A percentile compares a stretch with the other conserved stretches of the same genome.
Conservation (phyloP, 1,284 basidiomycete species). For the Meripilus lineatus region DNA sequence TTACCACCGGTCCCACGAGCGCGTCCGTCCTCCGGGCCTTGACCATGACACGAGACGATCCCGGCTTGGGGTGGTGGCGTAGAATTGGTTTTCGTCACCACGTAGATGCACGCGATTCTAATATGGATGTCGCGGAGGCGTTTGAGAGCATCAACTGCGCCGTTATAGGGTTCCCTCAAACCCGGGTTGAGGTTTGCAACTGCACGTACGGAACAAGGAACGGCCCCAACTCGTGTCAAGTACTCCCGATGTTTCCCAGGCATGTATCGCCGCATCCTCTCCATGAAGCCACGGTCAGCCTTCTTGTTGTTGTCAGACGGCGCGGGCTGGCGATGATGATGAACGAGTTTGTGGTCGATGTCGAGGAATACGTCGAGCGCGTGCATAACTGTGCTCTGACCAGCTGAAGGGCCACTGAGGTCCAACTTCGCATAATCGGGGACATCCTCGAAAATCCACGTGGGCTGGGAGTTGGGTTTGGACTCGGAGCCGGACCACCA, state of each 20-base stretch:
- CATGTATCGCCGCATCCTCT: constrained; percentile 79
- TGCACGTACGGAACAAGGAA: constrained; percentile 51
- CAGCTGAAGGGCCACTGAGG: constrained; percentile 87
- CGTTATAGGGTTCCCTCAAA: constrained; percentile 74
- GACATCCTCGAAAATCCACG: constrained; percentile 85
- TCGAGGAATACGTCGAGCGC: constrained; percentile 78
- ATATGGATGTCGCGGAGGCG: constrained; percentile 84
- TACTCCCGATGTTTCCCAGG: constrained; percentile 72
- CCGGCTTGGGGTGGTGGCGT: constrained; percentile 50
- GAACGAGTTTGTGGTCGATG: constrained; percentile 77
- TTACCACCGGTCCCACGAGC: constrained; percentile 87
- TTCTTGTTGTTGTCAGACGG: constrained; percentile 61
- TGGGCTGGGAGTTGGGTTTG: constrained; percentile 35
- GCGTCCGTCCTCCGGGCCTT: constrained; percentile 38
- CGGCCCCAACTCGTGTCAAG: constrained; percentile 46
- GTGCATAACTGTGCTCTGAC: constrained; percentile 90
- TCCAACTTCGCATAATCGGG: constrained; percentile 51
- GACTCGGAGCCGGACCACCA: constrained; percentile 89
- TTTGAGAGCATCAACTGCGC: constrained; percentile 74
- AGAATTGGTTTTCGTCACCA: constrained; percentile 70
- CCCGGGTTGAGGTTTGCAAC: constrained; percentile 51
- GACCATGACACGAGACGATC: constrained; percentile 49
- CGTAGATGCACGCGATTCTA: constrained; percentile 82
- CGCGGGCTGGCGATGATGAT: constrained; percentile 64
- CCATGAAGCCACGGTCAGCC: constrained; percentile 73